Evolutionary conservation across 345 rosid genomes (phyloP).

Genomic region (Ailanthus altissimus): DNA sequence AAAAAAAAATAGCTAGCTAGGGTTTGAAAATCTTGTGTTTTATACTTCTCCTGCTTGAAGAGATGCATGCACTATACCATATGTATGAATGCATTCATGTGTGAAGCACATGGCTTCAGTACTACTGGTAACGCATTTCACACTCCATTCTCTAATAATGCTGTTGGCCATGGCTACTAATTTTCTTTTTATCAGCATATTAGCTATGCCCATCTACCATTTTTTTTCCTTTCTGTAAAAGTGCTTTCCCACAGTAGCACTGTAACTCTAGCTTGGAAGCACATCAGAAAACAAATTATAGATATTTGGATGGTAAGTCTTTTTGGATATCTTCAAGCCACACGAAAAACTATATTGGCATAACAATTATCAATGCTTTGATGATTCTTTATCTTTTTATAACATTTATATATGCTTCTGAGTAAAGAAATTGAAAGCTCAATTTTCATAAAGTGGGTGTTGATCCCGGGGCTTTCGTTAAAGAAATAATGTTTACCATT

Average conservation of each 20-base stretch:
- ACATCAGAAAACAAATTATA: conserved; percentile 21
- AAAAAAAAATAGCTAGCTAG: too few species aligned
- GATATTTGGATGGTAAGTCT: conserved; percentile 14
- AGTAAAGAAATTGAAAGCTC: conserved; percentile 22
- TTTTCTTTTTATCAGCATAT: neutral
- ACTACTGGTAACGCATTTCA: neutral
- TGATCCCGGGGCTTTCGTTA: conserved; percentile 19
- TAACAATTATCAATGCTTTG: conserved; percentile 28
- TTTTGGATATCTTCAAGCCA: conserved; percentile 21
- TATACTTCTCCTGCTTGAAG: neutral
- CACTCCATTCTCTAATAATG: conserved; percentile 7
- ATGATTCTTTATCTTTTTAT: conserved; percentile 19
- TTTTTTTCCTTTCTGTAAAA: too few species aligned
- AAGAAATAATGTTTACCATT: conserved; percentile 21
- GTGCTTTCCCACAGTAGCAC: conserved; percentile 16
- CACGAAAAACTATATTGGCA: conserved; percentile 17
- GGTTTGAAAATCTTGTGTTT: neutral
- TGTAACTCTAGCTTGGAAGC: conserved; percentile 11
- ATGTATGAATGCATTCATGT: conserved; percentile 15
- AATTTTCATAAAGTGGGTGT: conserved; percentile 16
- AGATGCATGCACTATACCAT: neutral
- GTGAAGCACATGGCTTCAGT: conserved; percentile 16
- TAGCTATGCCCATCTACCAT: neutral
- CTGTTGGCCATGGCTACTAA: conserved; percentile 15
- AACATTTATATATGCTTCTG: neutral